phyloP scores from a whole-genome alignment of 805 yeast genomes.

The Wickerhamiella kazuoi region DNA sequence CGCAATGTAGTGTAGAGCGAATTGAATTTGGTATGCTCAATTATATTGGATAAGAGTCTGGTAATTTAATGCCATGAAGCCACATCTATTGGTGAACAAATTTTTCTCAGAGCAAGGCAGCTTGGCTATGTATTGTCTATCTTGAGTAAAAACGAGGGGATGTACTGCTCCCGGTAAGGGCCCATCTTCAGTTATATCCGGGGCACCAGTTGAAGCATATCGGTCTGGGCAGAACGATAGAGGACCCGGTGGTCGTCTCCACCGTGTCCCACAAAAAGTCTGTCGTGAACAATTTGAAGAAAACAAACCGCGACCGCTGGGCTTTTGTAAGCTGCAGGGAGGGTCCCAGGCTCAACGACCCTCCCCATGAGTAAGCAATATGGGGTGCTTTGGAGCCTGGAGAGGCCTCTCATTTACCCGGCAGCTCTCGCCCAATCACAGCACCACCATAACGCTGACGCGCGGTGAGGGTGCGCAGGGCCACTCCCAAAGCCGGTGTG shows the following conservation, averaged over 20 bases:
- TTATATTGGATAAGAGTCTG: too few relatives aligned
- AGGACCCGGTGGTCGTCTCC: background rate
- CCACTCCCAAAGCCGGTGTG: background rate
- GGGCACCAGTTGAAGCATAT: conserved; percentile 6
- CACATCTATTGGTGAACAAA: too few relatives aligned
- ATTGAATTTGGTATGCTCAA: too few relatives aligned
- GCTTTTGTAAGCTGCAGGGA: too few relatives aligned
- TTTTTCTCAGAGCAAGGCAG: too few relatives aligned
- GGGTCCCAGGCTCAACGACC: too few relatives aligned
- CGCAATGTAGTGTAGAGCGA: too few relatives aligned
- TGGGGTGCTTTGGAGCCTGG: too few relatives aligned
- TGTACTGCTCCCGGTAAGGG: conserved; percentile 5
- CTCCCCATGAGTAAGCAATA: too few relatives aligned
- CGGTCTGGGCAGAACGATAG: conserved; percentile 7
- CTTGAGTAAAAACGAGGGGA: background rate
- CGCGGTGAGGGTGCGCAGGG: background rate
- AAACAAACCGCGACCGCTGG: background rate
- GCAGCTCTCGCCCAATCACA: background rate
- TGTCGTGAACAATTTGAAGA: conserved; percentile 5
- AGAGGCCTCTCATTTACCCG: background rate
- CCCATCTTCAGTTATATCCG: conserved; percentile 2
- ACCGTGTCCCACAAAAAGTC: background rate
- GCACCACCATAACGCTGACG: conserved; percentile 1
- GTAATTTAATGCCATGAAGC: too few relatives aligned
- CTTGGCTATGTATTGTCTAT: too few relatives aligned